Evolutionary conservation across 2,329 filamentous ascomycete genomes (phyloP).

Genomic region (Cercospora beticola): DNA sequence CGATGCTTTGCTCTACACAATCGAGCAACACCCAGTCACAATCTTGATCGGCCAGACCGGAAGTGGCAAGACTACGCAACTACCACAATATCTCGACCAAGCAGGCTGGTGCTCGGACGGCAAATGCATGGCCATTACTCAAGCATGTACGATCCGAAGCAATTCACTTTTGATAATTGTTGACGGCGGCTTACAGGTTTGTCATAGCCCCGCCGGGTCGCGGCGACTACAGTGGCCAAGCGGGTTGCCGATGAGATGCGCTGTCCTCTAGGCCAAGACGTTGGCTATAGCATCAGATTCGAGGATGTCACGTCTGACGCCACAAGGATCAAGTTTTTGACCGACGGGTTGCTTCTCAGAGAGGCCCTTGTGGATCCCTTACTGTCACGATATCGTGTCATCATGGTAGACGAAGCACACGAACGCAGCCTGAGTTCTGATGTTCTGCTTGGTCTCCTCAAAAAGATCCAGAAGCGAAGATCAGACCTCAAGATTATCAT

Average conservation of each 20-base stretch:
- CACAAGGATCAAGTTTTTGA: conserved; percentile 92
- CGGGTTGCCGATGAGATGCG: conserved; percentile 87
- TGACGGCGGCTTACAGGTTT: conserved; percentile 38
- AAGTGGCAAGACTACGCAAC: conserved; percentile 92
- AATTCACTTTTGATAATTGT: conserved; percentile 14
- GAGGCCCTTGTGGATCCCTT: conserved; percentile 93
- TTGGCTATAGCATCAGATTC: conserved; percentile 85
- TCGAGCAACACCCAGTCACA: conserved; percentile 80
- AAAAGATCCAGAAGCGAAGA: conserved; percentile 80
- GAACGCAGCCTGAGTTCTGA: conserved; percentile 92
- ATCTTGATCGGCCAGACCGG: conserved; percentile 93
- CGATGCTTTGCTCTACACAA: conserved; percentile 75
- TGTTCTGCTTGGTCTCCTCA: conserved; percentile 81
- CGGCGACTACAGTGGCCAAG: conserved; percentile 83
- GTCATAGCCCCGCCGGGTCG: conserved; percentile 76
- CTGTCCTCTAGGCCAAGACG: conserved; percentile 80
- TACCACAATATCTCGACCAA: conserved; percentile 85
- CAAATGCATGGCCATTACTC: conserved; percentile 82
- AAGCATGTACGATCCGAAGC: conserved; percentile 59
- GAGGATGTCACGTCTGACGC: conserved; percentile 85
- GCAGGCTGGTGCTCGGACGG: conserved; percentile 86
- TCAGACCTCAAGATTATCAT: conserved; percentile 83
- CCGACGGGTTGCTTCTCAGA: conserved; percentile 84
- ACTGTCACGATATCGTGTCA: conserved; percentile 84
- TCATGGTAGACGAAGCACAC: conserved; percentile 98